Conservation (phyloP, 208 protist genomes). For the Acanthamoeba rhysodes region DNA sequence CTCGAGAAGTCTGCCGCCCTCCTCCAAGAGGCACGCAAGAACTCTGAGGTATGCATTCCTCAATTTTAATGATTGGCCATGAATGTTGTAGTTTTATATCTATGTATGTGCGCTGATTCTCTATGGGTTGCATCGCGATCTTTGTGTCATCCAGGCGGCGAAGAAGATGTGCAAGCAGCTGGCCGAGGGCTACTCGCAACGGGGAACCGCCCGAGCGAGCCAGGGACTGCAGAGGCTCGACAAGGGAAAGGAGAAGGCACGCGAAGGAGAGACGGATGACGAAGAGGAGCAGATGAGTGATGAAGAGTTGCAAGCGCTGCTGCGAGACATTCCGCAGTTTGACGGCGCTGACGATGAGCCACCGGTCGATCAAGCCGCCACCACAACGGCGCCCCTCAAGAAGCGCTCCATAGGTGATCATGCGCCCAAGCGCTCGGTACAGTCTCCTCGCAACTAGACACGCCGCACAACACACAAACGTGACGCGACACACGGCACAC, state of each 20-base stretch:
- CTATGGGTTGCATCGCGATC: not conserved
- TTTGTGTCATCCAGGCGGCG: not conserved
- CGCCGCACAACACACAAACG: not conserved
- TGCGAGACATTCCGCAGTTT: slow-evolving; percentile 50
- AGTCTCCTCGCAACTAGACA: not conserved
- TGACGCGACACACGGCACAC: not conserved
- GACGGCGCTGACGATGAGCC: slow-evolving; percentile 34
- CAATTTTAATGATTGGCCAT: not conserved
- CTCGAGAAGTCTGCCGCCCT: slow-evolving; percentile 54
- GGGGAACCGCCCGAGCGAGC: not conserved
- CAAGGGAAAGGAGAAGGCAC: slow-evolving; percentile 8
- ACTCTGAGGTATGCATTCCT: slow-evolving; percentile 24
- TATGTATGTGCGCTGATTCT: not conserved
- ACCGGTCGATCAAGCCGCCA: not conserved
- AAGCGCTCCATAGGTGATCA: not conserved
- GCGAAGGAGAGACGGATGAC: not conserved
- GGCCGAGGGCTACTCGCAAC: not conserved
- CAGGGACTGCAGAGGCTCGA: not conserved
- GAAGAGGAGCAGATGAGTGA: slow-evolving; percentile 14
- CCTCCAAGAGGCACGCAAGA: slow-evolving; percentile 47
- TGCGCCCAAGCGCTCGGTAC: slow-evolving; percentile 49
- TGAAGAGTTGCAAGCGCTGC: slow-evolving; percentile 8
- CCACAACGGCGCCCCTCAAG: not conserved
- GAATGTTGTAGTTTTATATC: too few relatives aligned
- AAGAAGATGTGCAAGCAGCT: slow-evolving; percentile 36